Base-by-base conservation (phyloP, 805 yeast species). In the Saccharomycopsis amapae region DNA sequence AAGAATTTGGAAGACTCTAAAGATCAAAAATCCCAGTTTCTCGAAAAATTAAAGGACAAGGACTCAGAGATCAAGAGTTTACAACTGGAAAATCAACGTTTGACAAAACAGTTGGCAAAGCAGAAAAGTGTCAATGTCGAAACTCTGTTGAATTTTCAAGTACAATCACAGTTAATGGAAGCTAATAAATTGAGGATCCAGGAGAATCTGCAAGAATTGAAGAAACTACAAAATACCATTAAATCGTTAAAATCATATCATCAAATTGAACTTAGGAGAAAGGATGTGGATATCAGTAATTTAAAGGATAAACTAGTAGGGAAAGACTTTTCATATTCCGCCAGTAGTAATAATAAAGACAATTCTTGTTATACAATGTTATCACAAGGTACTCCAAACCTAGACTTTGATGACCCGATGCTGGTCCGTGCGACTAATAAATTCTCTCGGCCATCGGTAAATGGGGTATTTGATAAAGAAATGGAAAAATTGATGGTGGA, bases 401-500 rank as follows among this genome's bases (percentile, higher is more conserved):
- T n/a, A n/a, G n/a, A n/a, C n/a, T n/a, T n/a, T n/a, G n/a, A 41
- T n/a, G n/a, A n/a, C 17, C 20, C 30, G 15, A 40, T 35, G 13
- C 30, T 19, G 15, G n/a, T 22, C 19, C 40, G 30, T 15, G 33
- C 40, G 10, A n/a, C 32, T 9, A 38, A 34, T 17, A 38, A 32
- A 18, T 32, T 38, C n/a, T 13, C 47, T 6, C 15, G 25, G 10
- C 35, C 38, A 3, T 22, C 24, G 12, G 22, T 37, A 5, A 31
- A 37, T 10, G 17, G 30, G 10, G 39, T 36, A 20, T 17, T 45
- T 10, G 53, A 49, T 23, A 30, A 42, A 26, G 53, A 49, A 34
- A 44, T 45, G 5, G 41, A 45, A 24, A 43, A 38, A 25, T 31
- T 49, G 28, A 38, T 49, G 46, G 39, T 46, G 2, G 53, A 49